A percentile compares a stretch with the other conserved stretches of the same genome.
Evolutionary conservation across 225 moss, liverwort and hornwort species (phyloP).

Genomic region (Sphagnum tenellum): DNA sequence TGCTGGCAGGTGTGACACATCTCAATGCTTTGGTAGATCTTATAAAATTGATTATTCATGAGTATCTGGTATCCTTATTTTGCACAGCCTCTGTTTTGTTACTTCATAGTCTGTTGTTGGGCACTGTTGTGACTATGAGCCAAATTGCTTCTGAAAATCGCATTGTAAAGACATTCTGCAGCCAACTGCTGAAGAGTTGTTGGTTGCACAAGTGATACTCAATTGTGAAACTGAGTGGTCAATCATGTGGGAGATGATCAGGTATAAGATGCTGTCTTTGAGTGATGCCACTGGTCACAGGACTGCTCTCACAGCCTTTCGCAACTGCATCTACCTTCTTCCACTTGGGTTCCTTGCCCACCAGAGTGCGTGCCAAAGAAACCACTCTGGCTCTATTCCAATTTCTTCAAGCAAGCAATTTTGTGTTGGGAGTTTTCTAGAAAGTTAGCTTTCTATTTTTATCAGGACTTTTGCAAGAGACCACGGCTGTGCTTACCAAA

Average conservation of each 20-base stretch:
- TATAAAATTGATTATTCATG: no score
- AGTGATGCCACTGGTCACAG: constrained; percentile 57
- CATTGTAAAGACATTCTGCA: not conserved
- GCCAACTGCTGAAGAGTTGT: not conserved
- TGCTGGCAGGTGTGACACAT: constrained; percentile 39
- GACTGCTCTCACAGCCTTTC: constrained; percentile 67
- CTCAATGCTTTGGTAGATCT: no score
- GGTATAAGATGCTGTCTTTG: constrained; percentile 78
- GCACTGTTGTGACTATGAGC: not conserved
- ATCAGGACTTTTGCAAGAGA: no score
- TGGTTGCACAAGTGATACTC: not conserved
- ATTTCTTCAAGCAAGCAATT: no score
- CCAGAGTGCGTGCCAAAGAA: constrained; percentile 7
- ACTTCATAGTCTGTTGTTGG: not conserved
- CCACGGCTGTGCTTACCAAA: not conserved
- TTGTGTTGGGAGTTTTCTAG: no score
- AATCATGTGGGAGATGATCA: not conserved
- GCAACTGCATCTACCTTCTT: constrained; percentile 68
- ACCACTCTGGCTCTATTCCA: no score
- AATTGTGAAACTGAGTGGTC: not conserved
- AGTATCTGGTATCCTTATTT: not conserved
- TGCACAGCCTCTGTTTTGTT: not conserved
- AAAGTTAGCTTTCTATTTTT: no score
- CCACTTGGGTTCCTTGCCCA: constrained; percentile 79
- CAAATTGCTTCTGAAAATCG: not conserved